Percentiles rank a stretch among this genome's conserved stretches.
Conservation (phyloP, 2,329 filamentous ascomycete species). For the Monilinia fructigena region DNA sequence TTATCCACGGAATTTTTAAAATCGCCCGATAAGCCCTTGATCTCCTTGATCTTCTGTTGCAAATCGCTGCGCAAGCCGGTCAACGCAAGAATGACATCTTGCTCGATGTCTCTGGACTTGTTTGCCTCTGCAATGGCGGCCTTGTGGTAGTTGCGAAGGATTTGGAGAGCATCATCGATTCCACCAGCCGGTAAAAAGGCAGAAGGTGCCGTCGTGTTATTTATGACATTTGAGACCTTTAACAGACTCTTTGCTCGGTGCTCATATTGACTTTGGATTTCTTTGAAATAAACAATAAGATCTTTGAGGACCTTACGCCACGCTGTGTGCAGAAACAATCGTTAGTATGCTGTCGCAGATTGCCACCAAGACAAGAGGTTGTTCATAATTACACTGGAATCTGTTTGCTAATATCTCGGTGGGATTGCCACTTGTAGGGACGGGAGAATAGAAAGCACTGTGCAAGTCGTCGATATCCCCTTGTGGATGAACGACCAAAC, state of each 20-base stretch:
- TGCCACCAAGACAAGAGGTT: neutral
- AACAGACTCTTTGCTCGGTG: constrained; percentile 75
- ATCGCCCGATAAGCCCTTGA: constrained; percentile 87
- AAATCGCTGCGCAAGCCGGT: constrained; percentile 84
- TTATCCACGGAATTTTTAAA: constrained; percentile 97
- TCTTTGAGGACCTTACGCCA: constrained; percentile 97
- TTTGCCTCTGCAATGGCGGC: constrained; percentile 75
- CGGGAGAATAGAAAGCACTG: constrained; percentile 85
- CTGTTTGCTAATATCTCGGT: constrained; percentile 84
- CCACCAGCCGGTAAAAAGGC: constrained; percentile 78
- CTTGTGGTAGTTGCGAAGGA: constrained; percentile 80
- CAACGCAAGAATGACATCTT: constrained; percentile 84
- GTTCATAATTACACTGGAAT: constrained; percentile 71
- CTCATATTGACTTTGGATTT: constrained; percentile 88
- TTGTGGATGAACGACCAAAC: constrained; percentile 69
- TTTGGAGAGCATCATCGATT: constrained; percentile 81
- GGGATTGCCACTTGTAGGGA: constrained; percentile 82
- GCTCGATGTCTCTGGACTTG: constrained; percentile 87
- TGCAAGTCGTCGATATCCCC: constrained; percentile 68
- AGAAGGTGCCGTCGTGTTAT: constrained; percentile 72
- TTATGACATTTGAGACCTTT: constrained; percentile 80
- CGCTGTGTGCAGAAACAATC: constrained; percentile 50
- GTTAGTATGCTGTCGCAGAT: neutral
- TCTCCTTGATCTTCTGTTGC: constrained; percentile 96
- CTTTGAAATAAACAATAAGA: constrained; percentile 88